Evolutionary conservation across 2,329 filamentous ascomycete genomes (phyloP).

Genomic region (Cytospora piceicola): DNA sequence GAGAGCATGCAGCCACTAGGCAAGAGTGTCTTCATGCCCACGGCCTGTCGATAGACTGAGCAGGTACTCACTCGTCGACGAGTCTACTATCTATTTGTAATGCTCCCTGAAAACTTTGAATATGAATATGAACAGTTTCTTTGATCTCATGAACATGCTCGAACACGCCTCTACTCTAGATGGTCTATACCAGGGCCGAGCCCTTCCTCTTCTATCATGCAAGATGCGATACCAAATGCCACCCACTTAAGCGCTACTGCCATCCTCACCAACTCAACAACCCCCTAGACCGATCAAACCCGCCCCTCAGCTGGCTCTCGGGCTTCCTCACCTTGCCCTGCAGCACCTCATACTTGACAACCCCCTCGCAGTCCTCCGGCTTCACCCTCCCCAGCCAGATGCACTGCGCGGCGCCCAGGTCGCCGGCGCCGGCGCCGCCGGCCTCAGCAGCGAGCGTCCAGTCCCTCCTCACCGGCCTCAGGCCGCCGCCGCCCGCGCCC

Average conservation of each 20-base stretch:
- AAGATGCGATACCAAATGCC: background rate
- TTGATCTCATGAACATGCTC: background rate
- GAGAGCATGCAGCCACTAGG: conserved; percentile 21
- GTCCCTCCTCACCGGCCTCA: conserved; percentile 36
- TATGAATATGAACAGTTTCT: background rate
- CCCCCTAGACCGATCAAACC: conserved; percentile 82
- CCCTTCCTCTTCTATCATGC: background rate
- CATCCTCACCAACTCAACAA: conserved; percentile 78
- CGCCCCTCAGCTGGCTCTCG: conserved; percentile 79
- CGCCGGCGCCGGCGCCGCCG: conserved; percentile 43
- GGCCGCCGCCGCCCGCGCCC: conserved; percentile 37
- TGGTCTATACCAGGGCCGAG: background rate
- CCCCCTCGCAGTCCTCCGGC: conserved; percentile 91
- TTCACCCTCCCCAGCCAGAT: conserved; percentile 87
- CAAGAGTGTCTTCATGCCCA: conserved; percentile 16
- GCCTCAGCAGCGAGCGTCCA: conserved; percentile 32
- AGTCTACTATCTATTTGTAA: background rate
- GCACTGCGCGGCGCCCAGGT: conserved; percentile 75
- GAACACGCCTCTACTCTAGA: background rate
- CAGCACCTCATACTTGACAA: conserved; percentile 85
- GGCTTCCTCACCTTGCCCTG: conserved; percentile 96
- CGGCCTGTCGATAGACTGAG: conserved; percentile 15
- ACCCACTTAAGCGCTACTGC: background rate
- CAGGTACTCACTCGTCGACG: background rate
- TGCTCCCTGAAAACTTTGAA: background rate